phyloP scores from a whole-genome alignment of 306 rosid species.

The Boehmeria nivea region DNA sequence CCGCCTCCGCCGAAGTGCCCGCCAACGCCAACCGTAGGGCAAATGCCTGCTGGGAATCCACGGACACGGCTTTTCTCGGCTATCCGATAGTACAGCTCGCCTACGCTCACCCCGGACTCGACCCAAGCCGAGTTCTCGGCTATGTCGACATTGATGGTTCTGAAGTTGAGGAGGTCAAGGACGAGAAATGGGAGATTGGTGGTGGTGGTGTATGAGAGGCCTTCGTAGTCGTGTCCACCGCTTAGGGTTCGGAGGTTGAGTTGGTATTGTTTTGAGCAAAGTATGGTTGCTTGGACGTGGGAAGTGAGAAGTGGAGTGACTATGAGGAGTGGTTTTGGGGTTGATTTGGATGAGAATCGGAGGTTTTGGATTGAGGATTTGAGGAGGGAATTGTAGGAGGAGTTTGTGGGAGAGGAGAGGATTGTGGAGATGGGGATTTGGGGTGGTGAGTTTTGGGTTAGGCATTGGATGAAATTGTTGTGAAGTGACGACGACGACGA shows the following conservation, averaged over 20 bases:
- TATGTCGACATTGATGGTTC: constrained; percentile 23
- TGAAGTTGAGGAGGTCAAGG: constrained; percentile 33
- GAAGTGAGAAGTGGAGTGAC: constrained; percentile 47
- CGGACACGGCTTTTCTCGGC: constrained; percentile 33
- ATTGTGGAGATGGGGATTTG: too few relatives aligned
- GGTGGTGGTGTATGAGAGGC: constrained; percentile 40
- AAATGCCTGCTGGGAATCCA: constrained; percentile 61
- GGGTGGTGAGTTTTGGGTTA: too few relatives aligned
- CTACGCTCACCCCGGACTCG: constrained; percentile 50
- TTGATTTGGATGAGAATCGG: constrained; percentile 37
- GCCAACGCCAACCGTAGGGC: constrained; percentile 47
- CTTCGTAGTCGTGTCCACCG: constrained; percentile 83
- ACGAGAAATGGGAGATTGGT: constrained; percentile 43
- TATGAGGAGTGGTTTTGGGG: constrained; percentile 54
- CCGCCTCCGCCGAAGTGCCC: not conserved
- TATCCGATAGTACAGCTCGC: constrained; percentile 51
- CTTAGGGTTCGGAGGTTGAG: constrained; percentile 53
- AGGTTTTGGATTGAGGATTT: constrained; percentile 50
- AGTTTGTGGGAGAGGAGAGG: too few relatives aligned
- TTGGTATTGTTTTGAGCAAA: constrained; percentile 48
- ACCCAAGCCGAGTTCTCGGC: constrained; percentile 41
- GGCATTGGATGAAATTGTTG: too few relatives aligned
- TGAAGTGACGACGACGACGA: too few relatives aligned
- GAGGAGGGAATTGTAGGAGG: too few relatives aligned
- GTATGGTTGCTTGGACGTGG: constrained; percentile 54